Base-by-base conservation (phyloP, 306 rosid species). In the Dryas alaskensis region DNA sequence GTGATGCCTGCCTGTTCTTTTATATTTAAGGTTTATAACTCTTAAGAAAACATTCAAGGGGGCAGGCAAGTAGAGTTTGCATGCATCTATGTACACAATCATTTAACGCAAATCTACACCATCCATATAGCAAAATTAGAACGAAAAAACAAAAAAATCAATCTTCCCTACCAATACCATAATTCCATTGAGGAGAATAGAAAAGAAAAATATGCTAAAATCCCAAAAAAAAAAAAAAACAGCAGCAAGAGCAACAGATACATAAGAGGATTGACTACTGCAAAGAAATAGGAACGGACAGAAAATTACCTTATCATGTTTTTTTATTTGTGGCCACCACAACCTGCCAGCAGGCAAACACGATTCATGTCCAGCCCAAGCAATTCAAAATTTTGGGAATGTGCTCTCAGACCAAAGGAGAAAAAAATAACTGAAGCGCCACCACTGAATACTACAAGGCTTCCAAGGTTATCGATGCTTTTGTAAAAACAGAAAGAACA, bases 401-500 rank as follows among this genome's bases (percentile, higher is more conserved):
- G 22, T 72, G 68, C 74, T 44, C 65, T 83, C 80, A 60, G 65
- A 74, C 75, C 58, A 44, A 25, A 44, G 79, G 71, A 67, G 69
- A 65, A 73, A 75, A 25, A 78, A 77, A 67, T 57, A 74, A 81
- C 83, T 47, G 78, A 67, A 68, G 69, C 67, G 63, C 66, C 63
- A 84, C 65, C 73, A 45, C 71, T 49, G 48, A 65, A 78, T 78
- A 48, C 88, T 92, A 92, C 71, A 95, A 80, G 83, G 89, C 89
- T 85, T 95, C 99, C 84, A 95, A 80, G 72, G 90, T 84, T 76
- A 95, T 73, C 39, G 97, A 92, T 73, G 99, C 99, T 83, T 95
- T 95, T 45, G 99, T 95, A 88, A 95, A 95, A 78, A 95, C 98
- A 61, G 97, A 95, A 52, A 95, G 98, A 73, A 95, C 98, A 75